Conservation (phyloP, 1,139 yeast genomes). For the Keqinozyma sinolaborantium region DNA sequence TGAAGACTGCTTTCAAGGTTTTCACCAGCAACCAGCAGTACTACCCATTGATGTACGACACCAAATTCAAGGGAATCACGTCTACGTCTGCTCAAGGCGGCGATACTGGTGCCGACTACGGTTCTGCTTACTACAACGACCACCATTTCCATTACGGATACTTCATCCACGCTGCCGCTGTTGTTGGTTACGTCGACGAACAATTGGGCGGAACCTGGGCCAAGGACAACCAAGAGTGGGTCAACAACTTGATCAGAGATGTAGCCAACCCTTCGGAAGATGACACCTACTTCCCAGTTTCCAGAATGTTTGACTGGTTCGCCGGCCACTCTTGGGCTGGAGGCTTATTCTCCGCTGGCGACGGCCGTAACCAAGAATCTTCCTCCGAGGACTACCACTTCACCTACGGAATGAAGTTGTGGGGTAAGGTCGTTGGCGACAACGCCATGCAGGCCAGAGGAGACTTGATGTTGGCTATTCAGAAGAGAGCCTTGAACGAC, state of each 20-base stretch:
- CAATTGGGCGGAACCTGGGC: constrained; percentile 67
- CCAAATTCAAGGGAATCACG: constrained; percentile 65
- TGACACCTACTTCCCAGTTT: constrained; percentile 70
- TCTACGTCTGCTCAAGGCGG: constrained; percentile 55
- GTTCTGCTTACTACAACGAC: constrained; percentile 70
- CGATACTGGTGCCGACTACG: constrained; percentile 45
- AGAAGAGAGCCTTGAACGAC: constrained; percentile 56
- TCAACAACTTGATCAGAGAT: constrained; percentile 57
- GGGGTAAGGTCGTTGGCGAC: constrained; percentile 76
- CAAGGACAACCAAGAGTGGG: constrained; percentile 44
- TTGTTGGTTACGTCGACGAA: constrained; percentile 62
- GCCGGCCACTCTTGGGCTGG: constrained; percentile 86
- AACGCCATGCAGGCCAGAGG: constrained; percentile 74
- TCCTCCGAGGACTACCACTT: constrained; percentile 80
- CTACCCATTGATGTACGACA: constrained; percentile 67
- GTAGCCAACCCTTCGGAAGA: constrained; percentile 67
- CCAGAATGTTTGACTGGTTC: constrained; percentile 76
- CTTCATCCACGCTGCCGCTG: constrained; percentile 74
- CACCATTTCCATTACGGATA: constrained; percentile 85
- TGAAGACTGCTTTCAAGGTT: constrained; percentile 52
- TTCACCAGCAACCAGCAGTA: constrained; percentile 50
- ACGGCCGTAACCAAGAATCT: constrained; percentile 80
- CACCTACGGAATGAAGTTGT: constrained; percentile 76
- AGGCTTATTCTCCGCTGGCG: constrained; percentile 66
- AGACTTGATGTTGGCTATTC: constrained; percentile 66